Evolutionary conservation across 2,329 filamentous ascomycete genomes (phyloP), one percentile per base, ranked within the genome.

Genomic region (Sclerotinia borealis): DNA sequence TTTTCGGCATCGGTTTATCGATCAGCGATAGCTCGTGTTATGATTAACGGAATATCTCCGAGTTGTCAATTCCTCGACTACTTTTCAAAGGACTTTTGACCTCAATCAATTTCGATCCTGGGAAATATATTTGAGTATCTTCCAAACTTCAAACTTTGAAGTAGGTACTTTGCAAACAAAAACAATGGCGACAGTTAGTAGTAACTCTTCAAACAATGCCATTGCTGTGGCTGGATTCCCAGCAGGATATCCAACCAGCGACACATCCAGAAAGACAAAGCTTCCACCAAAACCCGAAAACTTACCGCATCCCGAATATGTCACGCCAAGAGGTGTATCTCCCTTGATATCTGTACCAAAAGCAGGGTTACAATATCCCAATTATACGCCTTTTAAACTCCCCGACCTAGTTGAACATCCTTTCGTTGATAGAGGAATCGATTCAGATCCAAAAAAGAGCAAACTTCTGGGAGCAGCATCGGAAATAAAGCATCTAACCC

Each of bases 401-500:
- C 59, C 49, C 10, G 59, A 62, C 19, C 41, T 62, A 11, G 59
- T 56, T 9, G 59, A 62, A 48, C 59, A 56, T 48, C 27, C 49
- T 17, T 62, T 62, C 37, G 31, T 56, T 22, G 50, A 62, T 11
- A 62, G 59, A 47, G 59, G 59, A 49, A 36, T 62, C 11, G 39
- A 56, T 47, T 49, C 64, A 10, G 77, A 79, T 63, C 76, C 76
- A 1, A 75, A 77, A 55, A 79, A 79, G 67, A 76, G 73, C 36
- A 73, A 75, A 8, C 66, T 79, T 13, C 72, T 75, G 19, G 63
- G 70, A 19, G 69, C 70, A 2, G 73, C 49, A 47, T 50, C 74
- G 3, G 72, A 68, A 41, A 67, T 66, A 22, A 65, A 72, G 19
- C 72, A 75, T 56, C 60, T 76, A 51, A 91, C 88, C 0, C 87